Conservation (phyloP, 345 rosid species). For the Brassica juncea region DNA sequence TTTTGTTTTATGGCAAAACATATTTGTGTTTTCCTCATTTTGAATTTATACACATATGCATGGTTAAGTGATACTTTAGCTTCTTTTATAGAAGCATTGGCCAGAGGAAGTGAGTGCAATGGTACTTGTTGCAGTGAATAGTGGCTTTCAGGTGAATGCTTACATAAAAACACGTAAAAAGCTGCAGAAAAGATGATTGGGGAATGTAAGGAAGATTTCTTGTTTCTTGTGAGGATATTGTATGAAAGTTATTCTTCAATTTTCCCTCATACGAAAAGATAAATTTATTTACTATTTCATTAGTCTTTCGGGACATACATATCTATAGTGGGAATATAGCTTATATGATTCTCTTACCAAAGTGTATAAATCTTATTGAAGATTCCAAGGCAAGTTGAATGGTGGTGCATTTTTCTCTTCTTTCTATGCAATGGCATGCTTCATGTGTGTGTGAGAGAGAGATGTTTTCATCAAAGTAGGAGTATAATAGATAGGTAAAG, state of each 20-base stretch:
- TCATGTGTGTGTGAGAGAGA: constrained; percentile 34
- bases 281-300: constrained; percentile 12
- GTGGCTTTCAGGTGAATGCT: constrained; percentile 45
- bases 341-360: constrained; percentile 39
- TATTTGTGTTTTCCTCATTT: constrained; percentile 7
- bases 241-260: constrained; percentile 16
- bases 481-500: constrained; percentile 41
- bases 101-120: constrained; percentile 35
- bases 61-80: constrained; percentile 27
- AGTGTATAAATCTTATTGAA: constrained; percentile 38
- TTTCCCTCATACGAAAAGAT: constrained; percentile 8
- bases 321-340: constrained; percentile 40
- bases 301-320: constrained; percentile 32
- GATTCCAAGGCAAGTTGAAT: constrained; percentile 46
- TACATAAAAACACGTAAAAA: constrained; percentile 38
- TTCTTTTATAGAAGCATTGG: constrained; percentile 37
- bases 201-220: constrained; percentile 49
- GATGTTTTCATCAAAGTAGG: constrained; percentile 40
- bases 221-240: constrained; percentile 38
- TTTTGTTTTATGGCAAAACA: constrained; percentile 25
- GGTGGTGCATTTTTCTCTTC: constrained; percentile 45
- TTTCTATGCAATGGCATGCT: constrained; percentile 47
- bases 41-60: constrained; percentile 33
- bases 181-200: constrained; percentile 46
- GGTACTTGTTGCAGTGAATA: constrained; percentile 38